phyloP scores from a whole-genome alignment of 768 basidiomycete genomes.

The Pleurotus eryngii region DNA sequence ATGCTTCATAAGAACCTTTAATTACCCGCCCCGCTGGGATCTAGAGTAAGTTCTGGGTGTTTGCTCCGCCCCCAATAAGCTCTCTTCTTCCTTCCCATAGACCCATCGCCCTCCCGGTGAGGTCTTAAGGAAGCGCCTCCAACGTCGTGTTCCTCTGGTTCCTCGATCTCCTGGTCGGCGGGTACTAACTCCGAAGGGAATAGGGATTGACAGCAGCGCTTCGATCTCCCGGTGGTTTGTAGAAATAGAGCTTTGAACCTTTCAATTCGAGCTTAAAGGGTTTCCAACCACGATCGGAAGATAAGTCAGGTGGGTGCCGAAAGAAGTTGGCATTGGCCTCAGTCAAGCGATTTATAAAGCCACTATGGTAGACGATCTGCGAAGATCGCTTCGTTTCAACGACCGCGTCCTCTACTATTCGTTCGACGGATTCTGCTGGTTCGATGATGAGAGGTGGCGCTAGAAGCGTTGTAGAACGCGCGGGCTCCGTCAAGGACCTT shows the following conservation, averaged over 20 bases:
- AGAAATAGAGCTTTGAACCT: conserved; percentile 83
- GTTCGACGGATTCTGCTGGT: conserved; percentile 27
- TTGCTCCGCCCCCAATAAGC: conserved; percentile 76
- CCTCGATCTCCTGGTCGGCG: conserved; percentile 37
- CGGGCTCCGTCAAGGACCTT: background rate
- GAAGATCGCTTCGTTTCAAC: conserved; percentile 57
- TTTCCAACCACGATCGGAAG: conserved; percentile 71
- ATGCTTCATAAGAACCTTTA: conserved; percentile 73
- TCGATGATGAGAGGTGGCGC: conserved; percentile 50
- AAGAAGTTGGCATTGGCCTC: conserved; percentile 28
- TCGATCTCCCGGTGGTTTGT: conserved; percentile 77
- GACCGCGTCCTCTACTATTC: conserved; percentile 10
- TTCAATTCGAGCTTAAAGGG: conserved; percentile 81
- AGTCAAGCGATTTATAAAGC: conserved; percentile 73
- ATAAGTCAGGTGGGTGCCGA: conserved; percentile 23
- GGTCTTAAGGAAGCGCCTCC: conserved; percentile 16
- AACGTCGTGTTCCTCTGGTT: conserved; percentile 20
- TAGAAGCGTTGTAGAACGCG: conserved; percentile 33
- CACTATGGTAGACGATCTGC: conserved; percentile 72
- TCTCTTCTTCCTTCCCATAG: conserved; percentile 50
- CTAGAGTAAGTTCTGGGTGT: conserved; percentile 66
- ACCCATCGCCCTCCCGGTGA: conserved; percentile 21
- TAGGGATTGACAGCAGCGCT: conserved; percentile 62
- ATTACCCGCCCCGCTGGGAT: conserved; percentile 37
- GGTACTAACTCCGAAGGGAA: conserved; percentile 69